A percentile compares a stretch with the other conserved stretches of the same genome.
These are phyloP conservation scores for Diutina scorzettiae DNA, from an alignment of 1,139 yeast genomes.

Conservation along the genomic window DNA sequence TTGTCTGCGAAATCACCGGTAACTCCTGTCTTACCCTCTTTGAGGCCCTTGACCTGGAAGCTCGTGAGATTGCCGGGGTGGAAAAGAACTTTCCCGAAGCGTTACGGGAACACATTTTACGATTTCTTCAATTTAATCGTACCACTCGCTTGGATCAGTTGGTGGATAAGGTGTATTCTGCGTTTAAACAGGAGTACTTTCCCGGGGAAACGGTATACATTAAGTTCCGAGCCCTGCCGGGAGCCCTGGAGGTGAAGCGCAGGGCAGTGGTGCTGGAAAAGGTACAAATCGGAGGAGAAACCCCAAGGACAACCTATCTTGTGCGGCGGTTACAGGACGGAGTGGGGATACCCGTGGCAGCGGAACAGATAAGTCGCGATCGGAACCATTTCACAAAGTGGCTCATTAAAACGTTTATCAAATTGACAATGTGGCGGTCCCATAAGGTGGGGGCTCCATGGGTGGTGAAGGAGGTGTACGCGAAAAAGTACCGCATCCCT, in stretches of 20 bases:
- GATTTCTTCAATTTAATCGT: slow-evolving; percentile 72
- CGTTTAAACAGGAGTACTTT: slow-evolving; percentile 72
- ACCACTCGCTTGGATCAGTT: slow-evolving; percentile 77
- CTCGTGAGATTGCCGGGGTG: slow-evolving; percentile 53
- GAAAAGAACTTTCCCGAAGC: slow-evolving; percentile 85
- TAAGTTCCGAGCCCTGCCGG: slow-evolving; percentile 17
- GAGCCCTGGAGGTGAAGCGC: slow-evolving; percentile 15
- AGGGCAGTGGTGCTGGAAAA: slow-evolving; percentile 32
- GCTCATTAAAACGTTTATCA: slow-evolving; percentile 79
- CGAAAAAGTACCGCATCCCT: slow-evolving; percentile 46
- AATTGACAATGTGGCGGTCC: slow-evolving; percentile 72
- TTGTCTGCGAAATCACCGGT: slow-evolving; percentile 94
- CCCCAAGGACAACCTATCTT: slow-evolving; percentile 54
- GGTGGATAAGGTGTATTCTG: slow-evolving; percentile 71
- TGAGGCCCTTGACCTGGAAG: slow-evolving; percentile 77
- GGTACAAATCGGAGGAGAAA: slow-evolving; percentile 27
- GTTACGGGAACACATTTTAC: slow-evolving; percentile 77
- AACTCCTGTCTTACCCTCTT: slow-evolving; percentile 83
- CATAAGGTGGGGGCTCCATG: slow-evolving; percentile 91
- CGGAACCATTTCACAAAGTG: slow-evolving; percentile 83
- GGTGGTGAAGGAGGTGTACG: slow-evolving; percentile 79
- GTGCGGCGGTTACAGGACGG: slow-evolving; percentile 41
- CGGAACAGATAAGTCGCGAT: slow-evolving; percentile 65
- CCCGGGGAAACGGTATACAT: slow-evolving; percentile 83
- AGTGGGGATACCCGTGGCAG: slow-evolving; percentile 59